Evolutionary conservation across 495 filamentous ascomycete species (phyloP), one percentile per base, ranked within the genome.

Genomic region (Daldinia childiae): DNA sequence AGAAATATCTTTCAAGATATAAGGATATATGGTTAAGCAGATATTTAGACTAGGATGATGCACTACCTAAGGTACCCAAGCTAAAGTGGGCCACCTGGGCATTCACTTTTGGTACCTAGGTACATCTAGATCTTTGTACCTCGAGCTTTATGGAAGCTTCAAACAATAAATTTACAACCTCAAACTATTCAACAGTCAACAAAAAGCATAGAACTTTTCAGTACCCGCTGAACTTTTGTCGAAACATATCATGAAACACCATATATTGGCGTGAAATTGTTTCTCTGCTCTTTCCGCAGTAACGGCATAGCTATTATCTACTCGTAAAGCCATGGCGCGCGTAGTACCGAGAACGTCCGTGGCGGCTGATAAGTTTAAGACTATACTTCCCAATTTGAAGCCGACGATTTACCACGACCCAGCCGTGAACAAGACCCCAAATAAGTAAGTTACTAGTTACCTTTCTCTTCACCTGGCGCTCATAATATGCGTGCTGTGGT

Each of bases 351-450:
- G 54, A 48, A 70, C 74, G 50, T 78, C 76, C 12, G 76, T 76
- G 56, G 71, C 76, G 43, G 74, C 76, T 51, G 76, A 78, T 66
- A 74, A 66, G 56, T 65, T 78, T 27, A 78, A 78, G 71, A 71
- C 60, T 54, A 51, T 74, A 12, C 63, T 78, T 11, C 76, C 76
- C 9, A 57, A 68, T 48, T 61, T 78, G 17, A 75, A 74, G 54
- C 76, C 76, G 19, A 78, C 76, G 9, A 68, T 78, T 8, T 78
- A 78, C 45, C 74, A 76, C 43, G 76, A 78, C 19, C 76, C 74
- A 14, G 66, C 66, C 32, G 30, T 71, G 5, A 74, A 32, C 30
- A 76, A 78, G 55, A 66, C 62, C 1, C 57, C 74, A 24, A 78
- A 74, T 19, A 76, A 71, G 76, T 78, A 68, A 45, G 75, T 58